These are phyloP conservation scores for Dothideomycetes sp. DNA, from an alignment of 2,329 filamentous ascomycete genomes.

Conservation along the genomic window DNA sequence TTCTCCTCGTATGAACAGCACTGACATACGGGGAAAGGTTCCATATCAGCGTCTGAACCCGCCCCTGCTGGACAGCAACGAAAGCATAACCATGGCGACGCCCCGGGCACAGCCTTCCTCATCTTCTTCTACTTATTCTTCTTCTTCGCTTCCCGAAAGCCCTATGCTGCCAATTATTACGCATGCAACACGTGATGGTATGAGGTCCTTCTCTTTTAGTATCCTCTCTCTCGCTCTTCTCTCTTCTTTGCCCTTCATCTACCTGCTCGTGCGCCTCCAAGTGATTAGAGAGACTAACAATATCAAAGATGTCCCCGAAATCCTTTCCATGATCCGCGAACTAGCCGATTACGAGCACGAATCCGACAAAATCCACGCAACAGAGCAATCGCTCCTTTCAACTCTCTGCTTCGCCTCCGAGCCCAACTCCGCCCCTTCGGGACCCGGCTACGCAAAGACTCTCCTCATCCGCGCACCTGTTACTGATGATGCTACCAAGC, in stretches of 20 bases:
- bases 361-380: constrained; percentile 63
- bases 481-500: constrained; percentile 9
- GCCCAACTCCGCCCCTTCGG: constrained; percentile 25
- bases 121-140: too few relatives aligned
- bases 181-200: constrained; percentile 51
- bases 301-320: constrained; percentile 61
- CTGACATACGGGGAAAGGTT: too few relatives aligned
- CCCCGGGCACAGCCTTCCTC: too few relatives aligned
- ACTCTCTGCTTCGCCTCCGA: constrained; percentile 68
- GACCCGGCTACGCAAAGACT: constrained; percentile 60
- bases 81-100: too few relatives aligned
- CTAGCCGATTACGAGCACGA: constrained; percentile 83
- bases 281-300: neutral
- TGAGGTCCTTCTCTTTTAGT: neutral
- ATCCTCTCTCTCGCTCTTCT: constrained; percentile 5
- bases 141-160: too few relatives aligned
- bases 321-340: constrained; percentile 72
- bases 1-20: too few relatives aligned
- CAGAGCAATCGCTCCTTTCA: constrained; percentile 55
- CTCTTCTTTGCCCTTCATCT: neutral
- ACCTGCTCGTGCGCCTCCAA: constrained; percentile 1
- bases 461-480: constrained; percentile 44
- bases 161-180: constrained; percentile 32
- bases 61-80: too few relatives aligned
- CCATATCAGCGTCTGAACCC: too few relatives aligned